Evolutionary conservation across 2,329 filamentous ascomycete genomes (phyloP).

Genomic region (Trichoderma endophyticum): DNA sequence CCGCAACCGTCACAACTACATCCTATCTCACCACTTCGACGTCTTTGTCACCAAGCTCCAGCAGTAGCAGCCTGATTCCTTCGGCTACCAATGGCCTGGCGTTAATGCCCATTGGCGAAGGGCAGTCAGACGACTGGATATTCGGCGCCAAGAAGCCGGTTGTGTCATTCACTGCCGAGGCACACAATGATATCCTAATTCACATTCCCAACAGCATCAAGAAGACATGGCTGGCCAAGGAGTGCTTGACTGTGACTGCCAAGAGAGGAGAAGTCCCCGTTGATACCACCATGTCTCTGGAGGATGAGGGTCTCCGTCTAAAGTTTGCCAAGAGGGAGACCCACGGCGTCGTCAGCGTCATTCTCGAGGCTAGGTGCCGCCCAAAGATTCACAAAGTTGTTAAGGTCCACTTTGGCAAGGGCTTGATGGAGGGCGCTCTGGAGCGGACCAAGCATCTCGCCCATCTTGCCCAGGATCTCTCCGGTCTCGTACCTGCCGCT

Average conservation of each 20-base stretch:
- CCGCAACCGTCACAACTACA: constrained; percentile 24
- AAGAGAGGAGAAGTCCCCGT: constrained; percentile 47
- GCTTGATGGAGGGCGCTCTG: constrained; percentile 42
- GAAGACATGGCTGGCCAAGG: constrained; percentile 54
- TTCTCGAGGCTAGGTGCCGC: constrained; percentile 55
- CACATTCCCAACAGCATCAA: constrained; percentile 49
- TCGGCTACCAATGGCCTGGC: constrained; percentile 26
- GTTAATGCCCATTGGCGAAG: constrained; percentile 32
- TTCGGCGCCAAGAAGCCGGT: constrained; percentile 34
- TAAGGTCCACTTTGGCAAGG: constrained; percentile 56
- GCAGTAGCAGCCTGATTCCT: constrained; percentile 12
- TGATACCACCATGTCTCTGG: constrained; percentile 46
- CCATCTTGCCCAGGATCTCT: constrained; percentile 42
- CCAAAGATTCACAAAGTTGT: constrained; percentile 61
- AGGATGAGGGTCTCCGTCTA: constrained; percentile 51
- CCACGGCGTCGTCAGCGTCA: constrained; percentile 55
- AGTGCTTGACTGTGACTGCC: constrained; percentile 55
- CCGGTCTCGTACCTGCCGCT: constrained; percentile 39
- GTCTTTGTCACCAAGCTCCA: constrained; percentile 11
- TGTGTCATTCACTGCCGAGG: constrained; percentile 31
- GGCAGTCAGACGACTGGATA: constrained; percentile 33
- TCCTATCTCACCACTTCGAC: constrained; percentile 20
- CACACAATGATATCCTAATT: constrained; percentile 52
- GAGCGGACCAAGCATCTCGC: constrained; percentile 44
- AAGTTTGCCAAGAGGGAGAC: constrained; percentile 53